A percentile compares a stretch with the other conserved stretches of the same genome.
Evolutionary conservation across 345 rosid species (phyloP).

Genomic region (Jatropha curcas): DNA sequence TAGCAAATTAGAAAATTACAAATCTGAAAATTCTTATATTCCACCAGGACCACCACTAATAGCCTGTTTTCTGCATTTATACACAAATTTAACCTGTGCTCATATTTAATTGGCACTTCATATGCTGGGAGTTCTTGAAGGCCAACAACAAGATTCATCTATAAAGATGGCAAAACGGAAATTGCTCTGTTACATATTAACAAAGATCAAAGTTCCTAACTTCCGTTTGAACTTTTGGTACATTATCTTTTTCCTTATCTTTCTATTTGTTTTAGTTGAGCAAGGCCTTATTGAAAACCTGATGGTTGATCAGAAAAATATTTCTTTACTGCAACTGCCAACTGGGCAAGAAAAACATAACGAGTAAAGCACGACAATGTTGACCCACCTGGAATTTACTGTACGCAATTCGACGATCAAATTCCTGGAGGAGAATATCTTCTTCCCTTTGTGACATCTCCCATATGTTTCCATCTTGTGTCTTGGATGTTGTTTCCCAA

Average conservation of each 20-base stretch:
- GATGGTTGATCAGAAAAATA: not conserved
- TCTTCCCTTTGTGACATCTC: conserved; percentile 98
- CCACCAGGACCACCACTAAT: too few species aligned
- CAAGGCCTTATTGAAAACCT: not conserved
- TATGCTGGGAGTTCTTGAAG: too few species aligned
- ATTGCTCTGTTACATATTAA: too few species aligned
- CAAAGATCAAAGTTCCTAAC: too few species aligned
- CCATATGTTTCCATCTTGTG: conserved; percentile 85
- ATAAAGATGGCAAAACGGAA: too few species aligned
- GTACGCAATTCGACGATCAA: conserved; percentile 81
- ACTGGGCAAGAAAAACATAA: not conserved
- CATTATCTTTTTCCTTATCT: too few species aligned
- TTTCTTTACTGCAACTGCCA: not conserved
- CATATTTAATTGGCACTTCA: too few species aligned
- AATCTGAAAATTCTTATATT: not conserved
- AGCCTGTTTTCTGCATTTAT: too few species aligned
- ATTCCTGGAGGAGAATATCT: conserved; percentile 91
- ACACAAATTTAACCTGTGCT: too few species aligned
- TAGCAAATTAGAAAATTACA: not conserved
- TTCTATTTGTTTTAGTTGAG: not conserved
- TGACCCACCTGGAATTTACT: conserved; percentile 81
- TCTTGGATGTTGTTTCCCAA: conserved; percentile 87
- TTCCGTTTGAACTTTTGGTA: not conserved
- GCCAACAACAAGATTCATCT: too few species aligned
- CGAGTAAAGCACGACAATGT: not conserved